Conservation (phyloP, 495 filamentous ascomycete species). For the Trichoderma asperelloides region DNA sequence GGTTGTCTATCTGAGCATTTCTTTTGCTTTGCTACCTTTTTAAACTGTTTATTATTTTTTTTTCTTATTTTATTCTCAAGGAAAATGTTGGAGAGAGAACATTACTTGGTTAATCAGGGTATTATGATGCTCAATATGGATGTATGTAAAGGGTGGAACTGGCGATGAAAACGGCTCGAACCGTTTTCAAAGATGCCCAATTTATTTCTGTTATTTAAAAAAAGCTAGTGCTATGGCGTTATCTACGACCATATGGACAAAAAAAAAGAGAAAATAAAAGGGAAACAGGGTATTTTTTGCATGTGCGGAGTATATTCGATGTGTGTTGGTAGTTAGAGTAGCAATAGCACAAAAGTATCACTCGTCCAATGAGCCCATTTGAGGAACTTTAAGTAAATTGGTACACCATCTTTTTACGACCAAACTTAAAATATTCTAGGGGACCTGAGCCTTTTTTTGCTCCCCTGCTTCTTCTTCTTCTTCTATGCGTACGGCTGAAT, state of each 20-base stretch:
- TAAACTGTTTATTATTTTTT: not conserved
- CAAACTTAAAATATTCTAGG: no score
- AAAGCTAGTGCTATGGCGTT: not conserved
- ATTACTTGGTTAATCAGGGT: not conserved
- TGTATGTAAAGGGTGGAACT: not conserved
- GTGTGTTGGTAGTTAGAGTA: no score
- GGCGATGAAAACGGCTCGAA: not conserved
- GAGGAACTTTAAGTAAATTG: no score
- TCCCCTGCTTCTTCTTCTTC: no score
- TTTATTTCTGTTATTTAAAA: no score
- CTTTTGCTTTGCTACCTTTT: not conserved
- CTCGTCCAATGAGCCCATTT: no score
- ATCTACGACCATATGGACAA: not conserved
- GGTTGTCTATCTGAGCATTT: not conserved
- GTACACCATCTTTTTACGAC: no score
- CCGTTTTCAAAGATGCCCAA: no score
- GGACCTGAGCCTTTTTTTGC: no score
- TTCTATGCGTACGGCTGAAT: no score
- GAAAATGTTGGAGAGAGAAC: not conserved
- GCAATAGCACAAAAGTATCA: no score
- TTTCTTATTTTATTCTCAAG: not conserved
- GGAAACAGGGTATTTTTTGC: not conserved
- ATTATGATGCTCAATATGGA: not conserved
- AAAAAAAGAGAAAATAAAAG: not conserved
- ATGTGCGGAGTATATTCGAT: not conserved